Base-by-base conservation (phyloP, 768 basidiomycete genomes). In the Leccinum subgranulosum region DNA sequence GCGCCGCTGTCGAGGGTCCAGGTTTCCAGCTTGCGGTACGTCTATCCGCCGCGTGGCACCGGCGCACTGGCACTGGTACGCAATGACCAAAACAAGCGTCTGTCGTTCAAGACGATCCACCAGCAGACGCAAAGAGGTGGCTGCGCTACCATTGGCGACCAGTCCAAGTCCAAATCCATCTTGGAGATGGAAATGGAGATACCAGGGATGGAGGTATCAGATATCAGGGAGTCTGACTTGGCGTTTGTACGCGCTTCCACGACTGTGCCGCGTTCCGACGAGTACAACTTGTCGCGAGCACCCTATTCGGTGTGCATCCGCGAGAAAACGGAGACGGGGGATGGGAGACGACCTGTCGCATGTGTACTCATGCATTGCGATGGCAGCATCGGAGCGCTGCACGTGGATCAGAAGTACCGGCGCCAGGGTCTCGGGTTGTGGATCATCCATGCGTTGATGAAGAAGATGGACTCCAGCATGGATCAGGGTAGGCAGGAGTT, bases 221-320 rank as follows among this genome's bases (percentile, higher is more conserved):
- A 60, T 51, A 61, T 61, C 31, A 25, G 45, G 31, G 28, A 33
- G 41, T 45, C 54, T 7, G 65, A 70, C 48, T 19, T 65, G 36
- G 28, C 60, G 12, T 58, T 60, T 17, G 53, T 69, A 11, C 39
- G 33, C 15, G 54, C 49, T 6, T 51, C 58, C 4, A 57, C 53
- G 29, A 5, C 58, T 0, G 11, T 68, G 6, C 59, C 61, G 3
- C 68, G 64, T 27, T 47, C 66, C 0, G 61, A 61, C 4, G 61
- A 54, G 29, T 66, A 67, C 14, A 33, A 70, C 33, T n/a, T 61
- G 23, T 70, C 61, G 17, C 61, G 66, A 7, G 55, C 48, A 21
- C 55, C 59, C n/a, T 59, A 57, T 25, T 68, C 66, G 1, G 64
- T 70, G 19, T 72, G 64, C 25, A 53, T 72, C 61, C 59, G 64